A percentile compares a stretch with the other conserved stretches of the same genome.
Conservation (phyloP, 2,329 filamentous ascomycete genomes). For the Aaosphaeria arxii region DNA sequence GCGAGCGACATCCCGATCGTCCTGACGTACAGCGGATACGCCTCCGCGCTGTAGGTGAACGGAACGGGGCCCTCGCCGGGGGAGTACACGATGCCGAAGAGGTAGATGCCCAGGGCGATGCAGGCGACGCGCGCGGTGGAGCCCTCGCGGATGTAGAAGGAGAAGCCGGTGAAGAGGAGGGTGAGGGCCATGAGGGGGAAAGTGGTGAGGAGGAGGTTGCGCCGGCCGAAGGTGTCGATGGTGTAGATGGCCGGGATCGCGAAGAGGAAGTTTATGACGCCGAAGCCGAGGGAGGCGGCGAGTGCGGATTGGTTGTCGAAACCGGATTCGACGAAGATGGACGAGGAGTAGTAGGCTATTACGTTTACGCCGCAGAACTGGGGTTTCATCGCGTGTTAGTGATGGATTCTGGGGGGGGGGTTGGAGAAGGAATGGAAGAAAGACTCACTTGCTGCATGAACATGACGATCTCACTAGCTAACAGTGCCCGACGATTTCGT, state of each 20-base stretch:
- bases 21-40: slow-evolving; percentile 66
- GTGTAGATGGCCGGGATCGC: slow-evolving; percentile 53
- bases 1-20: slow-evolving; percentile 43
- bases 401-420: neutral
- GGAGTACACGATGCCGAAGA: slow-evolving; percentile 47
- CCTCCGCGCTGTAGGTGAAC: slow-evolving; percentile 66
- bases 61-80: slow-evolving; percentile 55
- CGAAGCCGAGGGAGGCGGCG: slow-evolving; percentile 47
- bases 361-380: slow-evolving; percentile 34
- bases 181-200: slow-evolving; percentile 50
- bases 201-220: slow-evolving; percentile 48
- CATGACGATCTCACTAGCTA: slow-evolving; percentile 66
- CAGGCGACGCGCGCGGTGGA: slow-evolving; percentile 44
- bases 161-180: slow-evolving; percentile 50
- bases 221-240: slow-evolving; percentile 50
- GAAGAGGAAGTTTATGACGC: slow-evolving; percentile 31
- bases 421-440: too few relatives aligned
- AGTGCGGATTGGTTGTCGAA: slow-evolving; percentile 28
- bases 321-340: slow-evolving; percentile 38
- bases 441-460: slow-evolving; percentile 22
- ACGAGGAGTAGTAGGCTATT: slow-evolving; percentile 50
- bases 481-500: slow-evolving; percentile 65
- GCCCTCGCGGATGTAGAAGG: slow-evolving; percentile 46
- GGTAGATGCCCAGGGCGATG: slow-evolving; percentile 55
- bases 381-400: neutral